These are phyloP conservation scores for Rachicladosporium sp. DNA, from an alignment of 2,329 filamentous ascomycete genomes.

Conservation along the genomic window DNA sequence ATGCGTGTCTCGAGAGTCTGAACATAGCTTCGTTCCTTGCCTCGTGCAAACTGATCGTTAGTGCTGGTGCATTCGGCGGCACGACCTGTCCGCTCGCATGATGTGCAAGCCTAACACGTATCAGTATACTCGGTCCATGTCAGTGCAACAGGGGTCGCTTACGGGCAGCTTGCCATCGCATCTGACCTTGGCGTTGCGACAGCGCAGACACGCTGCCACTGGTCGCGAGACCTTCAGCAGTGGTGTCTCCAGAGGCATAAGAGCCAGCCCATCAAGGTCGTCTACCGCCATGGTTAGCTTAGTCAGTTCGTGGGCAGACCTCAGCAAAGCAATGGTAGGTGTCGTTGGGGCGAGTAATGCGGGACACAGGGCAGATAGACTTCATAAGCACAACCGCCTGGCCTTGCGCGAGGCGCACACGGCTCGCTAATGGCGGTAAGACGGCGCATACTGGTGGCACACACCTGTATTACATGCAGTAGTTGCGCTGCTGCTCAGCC, in stretches of 20 bases:
- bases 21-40: conserved; percentile 94
- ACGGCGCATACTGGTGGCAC: conserved; percentile 2
- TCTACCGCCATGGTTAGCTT: conserved; percentile 9
- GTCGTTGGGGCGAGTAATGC: too few species aligned
- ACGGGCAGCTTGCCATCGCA: conserved; percentile 85
- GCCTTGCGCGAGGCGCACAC: too few species aligned
- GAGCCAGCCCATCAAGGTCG: conserved; percentile 13
- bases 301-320: too few species aligned
- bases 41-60: conserved; percentile 89
- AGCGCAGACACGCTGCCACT: conserved; percentile 68
- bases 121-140: background rate
- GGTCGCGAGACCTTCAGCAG: conserved; percentile 63
- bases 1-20: conserved; percentile 85
- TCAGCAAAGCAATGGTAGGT: too few species aligned
- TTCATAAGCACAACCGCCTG: too few species aligned
- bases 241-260: conserved; percentile 42
- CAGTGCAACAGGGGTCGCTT: conserved; percentile 1
- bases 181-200: conserved; percentile 89
- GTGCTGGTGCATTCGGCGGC: conserved; percentile 81
- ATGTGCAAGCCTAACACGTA: conserved; percentile 56
- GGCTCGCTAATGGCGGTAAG: too few species aligned
- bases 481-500: conserved; percentile 4
- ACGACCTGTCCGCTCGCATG: conserved; percentile 83
- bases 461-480: conserved; percentile 6
- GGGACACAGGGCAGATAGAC: too few species aligned